These are phyloP conservation scores for Colletotrichum cereale DNA, from an alignment of 2,329 filamentous ascomycete genomes.

Conservation along the genomic window DNA sequence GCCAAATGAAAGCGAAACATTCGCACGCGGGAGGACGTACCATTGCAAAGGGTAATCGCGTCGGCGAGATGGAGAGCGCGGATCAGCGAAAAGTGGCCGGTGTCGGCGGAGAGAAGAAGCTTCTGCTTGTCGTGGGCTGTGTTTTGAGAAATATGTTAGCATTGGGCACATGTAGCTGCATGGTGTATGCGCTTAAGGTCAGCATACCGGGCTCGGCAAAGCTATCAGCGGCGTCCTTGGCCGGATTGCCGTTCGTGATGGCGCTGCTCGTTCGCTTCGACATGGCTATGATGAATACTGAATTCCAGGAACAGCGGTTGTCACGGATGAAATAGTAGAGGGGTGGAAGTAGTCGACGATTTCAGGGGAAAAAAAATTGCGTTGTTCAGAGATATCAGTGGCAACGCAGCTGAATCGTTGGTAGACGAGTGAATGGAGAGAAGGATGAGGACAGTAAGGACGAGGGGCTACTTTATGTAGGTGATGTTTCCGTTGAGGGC, in stretches of 20 bases:
- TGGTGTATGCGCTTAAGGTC: constrained; percentile 23
- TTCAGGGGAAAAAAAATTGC: background rate
- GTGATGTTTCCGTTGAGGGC: constrained; percentile 13
- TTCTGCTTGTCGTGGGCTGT: constrained; percentile 81
- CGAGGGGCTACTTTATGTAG: constrained; percentile 25
- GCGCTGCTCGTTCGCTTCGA: constrained; percentile 70
- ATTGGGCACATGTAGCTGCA: background rate
- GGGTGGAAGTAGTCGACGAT: background rate
- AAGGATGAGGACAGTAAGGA: constrained; percentile 13
- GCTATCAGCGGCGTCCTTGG: constrained; percentile 47
- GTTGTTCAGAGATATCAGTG: background rate
- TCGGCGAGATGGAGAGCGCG: constrained; percentile 83
- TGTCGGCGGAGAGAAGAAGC: constrained; percentile 75
- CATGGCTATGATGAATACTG: constrained; percentile 58
- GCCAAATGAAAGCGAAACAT: background rate
- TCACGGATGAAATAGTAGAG: background rate
- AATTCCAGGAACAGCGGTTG: background rate
- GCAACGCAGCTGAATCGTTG: background rate
- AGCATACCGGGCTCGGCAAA: constrained; percentile 51
- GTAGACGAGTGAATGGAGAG: background rate
- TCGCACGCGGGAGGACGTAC: constrained; percentile 57
- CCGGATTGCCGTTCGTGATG: constrained; percentile 60
- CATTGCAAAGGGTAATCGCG: constrained; percentile 85
- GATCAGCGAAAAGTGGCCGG: constrained; percentile 79
- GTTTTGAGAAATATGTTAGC: constrained; percentile 25